Conservation (phyloP, 108 stramenopile species). For the Cyclotella distinguenda region DNA sequence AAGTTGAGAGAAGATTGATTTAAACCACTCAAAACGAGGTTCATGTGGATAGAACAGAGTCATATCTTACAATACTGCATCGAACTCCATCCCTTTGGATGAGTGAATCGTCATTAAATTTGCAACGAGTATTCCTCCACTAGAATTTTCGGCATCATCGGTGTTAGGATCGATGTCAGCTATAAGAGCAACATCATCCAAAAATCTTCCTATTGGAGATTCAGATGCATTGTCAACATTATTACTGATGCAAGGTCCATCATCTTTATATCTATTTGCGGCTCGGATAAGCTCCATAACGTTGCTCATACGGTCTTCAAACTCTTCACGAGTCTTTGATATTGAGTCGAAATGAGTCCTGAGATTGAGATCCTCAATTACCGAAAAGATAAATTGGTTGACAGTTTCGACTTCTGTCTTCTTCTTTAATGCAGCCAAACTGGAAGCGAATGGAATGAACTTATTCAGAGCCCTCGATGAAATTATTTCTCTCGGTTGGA, state of each 20-base stretch:
- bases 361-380: constrained; percentile 61
- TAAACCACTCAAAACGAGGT: not conserved
- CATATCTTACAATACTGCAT: constrained; percentile 72
- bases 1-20: not conserved
- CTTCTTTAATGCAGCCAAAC: constrained; percentile 48
- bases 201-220: constrained; percentile 60
- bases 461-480: constrained; percentile 64
- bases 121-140: constrained; percentile 54
- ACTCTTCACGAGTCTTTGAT: constrained; percentile 71
- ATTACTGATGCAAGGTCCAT: constrained; percentile 51
- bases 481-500: constrained; percentile 43
- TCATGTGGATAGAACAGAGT: not conserved
- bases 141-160: constrained; percentile 34
- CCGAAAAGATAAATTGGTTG: constrained; percentile 46
- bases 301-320: constrained; percentile 64
- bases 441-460: constrained; percentile 59
- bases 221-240: constrained; percentile 21
- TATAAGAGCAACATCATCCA: constrained; percentile 81
- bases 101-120: constrained; percentile 91
- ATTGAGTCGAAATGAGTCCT: constrained; percentile 67
- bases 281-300: constrained; percentile 69
- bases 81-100: constrained; percentile 92
- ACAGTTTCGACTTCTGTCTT: constrained; percentile 42
- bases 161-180: constrained; percentile 52
- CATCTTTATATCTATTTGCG: constrained; percentile 52